Evolutionary conservation across 345 rosid genomes (phyloP), one percentile per base, ranked within the genome.

Genomic region (Eucalyptus cloeziana): DNA sequence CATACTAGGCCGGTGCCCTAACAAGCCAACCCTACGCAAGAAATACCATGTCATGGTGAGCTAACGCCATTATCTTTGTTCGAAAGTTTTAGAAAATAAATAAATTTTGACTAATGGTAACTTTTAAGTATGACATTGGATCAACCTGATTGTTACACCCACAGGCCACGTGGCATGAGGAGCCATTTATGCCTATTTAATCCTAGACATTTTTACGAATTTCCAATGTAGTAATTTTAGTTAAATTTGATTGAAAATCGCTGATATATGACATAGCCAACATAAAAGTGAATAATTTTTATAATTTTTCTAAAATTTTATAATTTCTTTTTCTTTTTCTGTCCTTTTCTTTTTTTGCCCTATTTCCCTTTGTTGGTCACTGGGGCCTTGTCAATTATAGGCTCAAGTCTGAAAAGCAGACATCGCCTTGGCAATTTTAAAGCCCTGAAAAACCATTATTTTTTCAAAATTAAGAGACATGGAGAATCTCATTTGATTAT

Each of bases 231-330:
- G 6, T 2, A 4, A 22, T 24, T 56, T 24, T 24, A 56, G 11
- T 56, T 56, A 56, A 56, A 8, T 56, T 56, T 56, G 0, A 56
- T 10, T 1, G 62, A 56, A 56, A 56, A 56, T 56, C 1, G 30
- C 1, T 56, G 13, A 56, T 0, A 24, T 3, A 24, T 56, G 30
- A 56, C 27, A 24, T 0, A 4, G 5, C 1, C 1, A 8, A 56
- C 12, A 8, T 22, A 2, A 24, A 56, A 22, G 3, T 24, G 6
- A 56, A 56, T 22, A 56, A 24, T 22, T 56, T 56, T 56, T 24
- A 22, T 4, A 8, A 54, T 0, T 3, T 19, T 19, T 51, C 21
- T 1, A 3, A 54, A 54, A 54, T n/a, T n/a, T n/a, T n/a, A n/a
- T n/a, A n/a, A n/a, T n/a, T n/a, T n/a, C n/a, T n/a, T 52, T 24